phyloP scores from a whole-genome alignment of 1,284 basidiomycete genomes.

The Malassezia sp. region DNA sequence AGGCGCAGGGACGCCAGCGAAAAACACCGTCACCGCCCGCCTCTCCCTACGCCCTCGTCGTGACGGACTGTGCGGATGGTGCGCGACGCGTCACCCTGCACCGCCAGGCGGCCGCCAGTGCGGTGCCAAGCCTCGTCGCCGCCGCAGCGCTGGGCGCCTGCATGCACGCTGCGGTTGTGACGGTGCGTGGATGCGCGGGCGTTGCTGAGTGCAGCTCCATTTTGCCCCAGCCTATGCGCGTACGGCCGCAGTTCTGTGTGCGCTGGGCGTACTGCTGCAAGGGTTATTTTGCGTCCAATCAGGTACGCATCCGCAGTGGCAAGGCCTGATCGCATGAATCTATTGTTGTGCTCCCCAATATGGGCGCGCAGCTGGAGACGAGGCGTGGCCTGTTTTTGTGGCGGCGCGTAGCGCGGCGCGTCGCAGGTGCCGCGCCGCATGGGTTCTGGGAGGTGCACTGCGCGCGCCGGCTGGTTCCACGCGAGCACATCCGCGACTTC shows the following conservation, averaged over 20 bases:
- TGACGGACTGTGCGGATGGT: no score
- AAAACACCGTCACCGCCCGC: no score
- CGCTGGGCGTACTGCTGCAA: neutral
- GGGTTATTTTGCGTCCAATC: neutral
- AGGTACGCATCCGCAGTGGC: slow-evolving; percentile 1
- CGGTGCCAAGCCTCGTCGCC: no score
- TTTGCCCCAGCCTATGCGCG: slow-evolving; percentile 13
- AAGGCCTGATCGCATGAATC: no score
- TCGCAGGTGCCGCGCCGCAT: neutral
- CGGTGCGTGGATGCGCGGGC: no score
- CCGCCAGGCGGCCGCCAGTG: no score
- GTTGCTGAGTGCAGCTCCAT: no score
- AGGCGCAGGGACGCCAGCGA: no score
- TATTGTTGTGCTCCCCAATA: slow-evolving; percentile 19
- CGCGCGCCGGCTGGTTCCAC: slow-evolving; percentile 19
- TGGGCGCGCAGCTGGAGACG: slow-evolving; percentile 32
- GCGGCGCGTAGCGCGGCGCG: neutral
- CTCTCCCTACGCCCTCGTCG: no score
- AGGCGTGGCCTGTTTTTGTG: slow-evolving; percentile 17
- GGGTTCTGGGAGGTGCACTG: neutral
- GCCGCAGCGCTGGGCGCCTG: no score
- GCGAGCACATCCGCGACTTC: slow-evolving; percentile 32
- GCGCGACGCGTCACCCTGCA: no score
- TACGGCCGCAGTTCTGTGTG: slow-evolving; percentile 23
- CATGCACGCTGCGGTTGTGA: no score